Conservation (phyloP, 495 filamentous ascomycete species). For the Usnea hakonensis region DNA sequence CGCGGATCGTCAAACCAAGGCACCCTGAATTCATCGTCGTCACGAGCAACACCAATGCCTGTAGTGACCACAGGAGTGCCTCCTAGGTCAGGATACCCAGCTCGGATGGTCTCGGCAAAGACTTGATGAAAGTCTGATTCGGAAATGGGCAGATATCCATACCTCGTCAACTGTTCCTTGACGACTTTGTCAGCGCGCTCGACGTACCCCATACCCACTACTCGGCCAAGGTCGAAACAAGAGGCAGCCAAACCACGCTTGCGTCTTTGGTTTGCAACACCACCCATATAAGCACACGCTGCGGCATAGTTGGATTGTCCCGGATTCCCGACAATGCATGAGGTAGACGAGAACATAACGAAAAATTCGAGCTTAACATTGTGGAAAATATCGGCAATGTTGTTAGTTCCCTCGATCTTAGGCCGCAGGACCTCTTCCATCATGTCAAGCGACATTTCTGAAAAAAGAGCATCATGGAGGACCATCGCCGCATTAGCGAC, state of each 20-base stretch:
- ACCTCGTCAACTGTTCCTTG: slow-evolving; percentile 17
- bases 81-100: slow-evolving; percentile 21
- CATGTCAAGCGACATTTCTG: slow-evolving; percentile 11
- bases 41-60: not conserved
- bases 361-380: slow-evolving; percentile 50
- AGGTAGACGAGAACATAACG: slow-evolving; percentile 48
- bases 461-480: slow-evolving; percentile 17
- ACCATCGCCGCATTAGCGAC: slow-evolving; percentile 25
- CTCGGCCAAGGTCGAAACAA: slow-evolving; percentile 18
- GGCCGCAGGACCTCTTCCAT: slow-evolving; percentile 19
- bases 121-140: slow-evolving; percentile 28
- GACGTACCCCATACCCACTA: slow-evolving; percentile 47
- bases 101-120: slow-evolving; percentile 49
- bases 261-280: slow-evolving; percentile 28
- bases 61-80: not conserved
- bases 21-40: slow-evolving; percentile 12
- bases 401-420: slow-evolving; percentile 26
- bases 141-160: slow-evolving; percentile 23
- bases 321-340: slow-evolving; percentile 43
- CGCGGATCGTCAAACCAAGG: slow-evolving; percentile 2
- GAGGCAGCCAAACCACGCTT: slow-evolving; percentile 23
- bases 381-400: slow-evolving; percentile 28
- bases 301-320: slow-evolving; percentile 55
- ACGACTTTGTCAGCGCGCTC: slow-evolving; percentile 19
- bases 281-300: slow-evolving; percentile 45